Conservation (phyloP, 441 rosid genomes). For the Brassica hybrid region DNA sequence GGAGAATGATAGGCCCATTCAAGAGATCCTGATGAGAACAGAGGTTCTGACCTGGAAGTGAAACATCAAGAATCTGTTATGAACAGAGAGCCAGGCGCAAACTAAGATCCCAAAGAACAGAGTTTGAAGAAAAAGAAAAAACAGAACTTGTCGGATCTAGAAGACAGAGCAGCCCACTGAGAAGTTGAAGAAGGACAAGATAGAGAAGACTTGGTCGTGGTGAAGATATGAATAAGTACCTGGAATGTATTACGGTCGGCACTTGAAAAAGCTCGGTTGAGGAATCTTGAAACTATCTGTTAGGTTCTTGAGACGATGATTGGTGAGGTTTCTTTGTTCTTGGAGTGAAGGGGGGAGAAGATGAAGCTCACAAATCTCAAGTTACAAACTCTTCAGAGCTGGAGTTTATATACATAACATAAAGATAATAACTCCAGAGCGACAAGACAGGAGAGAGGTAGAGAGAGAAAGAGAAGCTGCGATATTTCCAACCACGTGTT, state of each 20-base stretch:
- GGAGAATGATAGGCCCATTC: conserved; percentile 66
- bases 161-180: conserved; percentile 15
- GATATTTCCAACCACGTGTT: conserved; percentile 47
- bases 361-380: conserved; percentile 34
- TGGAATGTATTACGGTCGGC: conserved; percentile 26
- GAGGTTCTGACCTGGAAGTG: conserved; percentile 28
- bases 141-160: conserved; percentile 39
- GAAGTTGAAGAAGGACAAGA: not conserved
- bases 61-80: conserved; percentile 23
- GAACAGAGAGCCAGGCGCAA: too few species aligned
- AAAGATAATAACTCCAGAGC: conserved; percentile 27
- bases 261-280: conserved; percentile 21
- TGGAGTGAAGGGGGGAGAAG: not conserved
- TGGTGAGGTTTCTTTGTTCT: conserved; percentile 10
- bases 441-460: conserved; percentile 31
- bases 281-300: conserved; percentile 36
- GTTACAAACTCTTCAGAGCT: conserved; percentile 32
- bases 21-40: conserved; percentile 20
- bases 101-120: not conserved
- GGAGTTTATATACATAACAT: conserved; percentile 28
- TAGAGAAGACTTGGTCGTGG: not conserved
- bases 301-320: conserved; percentile 9
- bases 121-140: not conserved
- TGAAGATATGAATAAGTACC: conserved; percentile 18
- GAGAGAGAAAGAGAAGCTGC: conserved; percentile 30